These are phyloP conservation scores for Sphagnurus paluster DNA, from an alignment of 1,284 basidiomycete genomes.

Conservation along the genomic window DNA sequence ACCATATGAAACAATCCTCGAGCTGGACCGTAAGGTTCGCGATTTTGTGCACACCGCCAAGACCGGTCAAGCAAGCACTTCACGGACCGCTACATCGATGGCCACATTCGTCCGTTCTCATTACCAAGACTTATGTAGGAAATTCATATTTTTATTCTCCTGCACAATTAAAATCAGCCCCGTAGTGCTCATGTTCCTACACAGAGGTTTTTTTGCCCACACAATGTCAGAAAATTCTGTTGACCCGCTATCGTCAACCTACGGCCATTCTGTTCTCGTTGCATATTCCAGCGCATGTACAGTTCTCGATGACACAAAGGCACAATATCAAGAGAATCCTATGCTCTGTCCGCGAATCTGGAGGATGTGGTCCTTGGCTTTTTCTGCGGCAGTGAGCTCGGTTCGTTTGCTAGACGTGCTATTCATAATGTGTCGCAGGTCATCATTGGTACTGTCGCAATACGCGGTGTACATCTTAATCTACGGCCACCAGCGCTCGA, in stretches of 20 bases:
- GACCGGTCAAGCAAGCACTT: constrained; percentile 23
- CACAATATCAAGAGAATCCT: constrained; percentile 41
- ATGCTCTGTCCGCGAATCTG: constrained; percentile 43
- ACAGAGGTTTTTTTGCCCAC: constrained; percentile 49
- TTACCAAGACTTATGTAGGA: constrained; percentile 46
- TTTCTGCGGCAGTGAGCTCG: constrained; percentile 43
- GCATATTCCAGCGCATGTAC: constrained; percentile 45
- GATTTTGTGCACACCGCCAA: constrained; percentile 29
- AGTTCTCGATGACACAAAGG: constrained; percentile 36
- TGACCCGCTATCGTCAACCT: constrained; percentile 41
- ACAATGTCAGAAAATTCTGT: constrained; percentile 42
- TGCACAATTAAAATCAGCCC: no score
- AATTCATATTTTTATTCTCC: no score
- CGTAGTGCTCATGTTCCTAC: constrained; percentile 48
- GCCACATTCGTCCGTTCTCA: constrained; percentile 43
- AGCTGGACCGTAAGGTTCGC: constrained; percentile 46
- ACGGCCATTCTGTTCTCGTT: constrained; percentile 41
- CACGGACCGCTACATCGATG: constrained; percentile 41
- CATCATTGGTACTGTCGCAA: constrained; percentile 45
- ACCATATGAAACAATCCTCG: constrained; percentile 42
- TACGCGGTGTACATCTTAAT: constrained; percentile 36
- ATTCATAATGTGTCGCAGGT: constrained; percentile 28
- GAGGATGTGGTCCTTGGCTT: constrained; percentile 49
- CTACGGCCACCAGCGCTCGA: constrained; percentile 41
- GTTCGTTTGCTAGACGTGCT: background rate